Conservation (phyloP, 225 moss, liverwort and hornwort genomes). For the Thuidium tamariscinum region DNA sequence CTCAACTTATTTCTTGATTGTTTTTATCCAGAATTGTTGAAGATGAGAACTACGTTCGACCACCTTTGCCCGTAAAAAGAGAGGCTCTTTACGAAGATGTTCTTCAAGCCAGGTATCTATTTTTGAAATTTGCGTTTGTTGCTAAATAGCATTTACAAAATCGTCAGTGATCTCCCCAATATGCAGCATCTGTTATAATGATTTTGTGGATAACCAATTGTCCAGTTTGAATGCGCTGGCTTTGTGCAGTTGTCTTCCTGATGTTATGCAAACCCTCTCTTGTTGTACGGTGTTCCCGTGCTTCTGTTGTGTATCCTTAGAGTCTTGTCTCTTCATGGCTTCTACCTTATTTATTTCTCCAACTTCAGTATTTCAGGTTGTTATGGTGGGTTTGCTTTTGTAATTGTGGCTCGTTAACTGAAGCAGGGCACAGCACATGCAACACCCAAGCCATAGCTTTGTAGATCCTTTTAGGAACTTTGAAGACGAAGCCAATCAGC, state of each 20-base stretch:
- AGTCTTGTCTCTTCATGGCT: neutral
- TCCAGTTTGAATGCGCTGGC: neutral
- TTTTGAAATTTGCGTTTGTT: neutral
- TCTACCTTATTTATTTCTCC: neutral
- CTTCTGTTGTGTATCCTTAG: neutral
- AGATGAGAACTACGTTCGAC: conserved; percentile 74
- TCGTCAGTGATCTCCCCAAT: neutral
- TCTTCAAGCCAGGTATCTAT: conserved; percentile 61
- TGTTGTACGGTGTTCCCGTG: neutral
- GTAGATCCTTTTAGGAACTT: conserved; percentile 99
- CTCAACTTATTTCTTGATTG: neutral
- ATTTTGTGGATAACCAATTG: neutral
- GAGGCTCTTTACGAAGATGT: conserved; percentile 91
- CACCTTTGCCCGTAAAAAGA: conserved; percentile 88
- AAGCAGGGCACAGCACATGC: conserved; percentile 61
- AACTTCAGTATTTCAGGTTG: neutral
- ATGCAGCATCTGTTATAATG: neutral
- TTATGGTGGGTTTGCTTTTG: neutral
- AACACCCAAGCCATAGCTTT: conserved; percentile 65
- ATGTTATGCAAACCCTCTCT: neutral
- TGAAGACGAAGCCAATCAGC: conserved; percentile 92
- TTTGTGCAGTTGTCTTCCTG: neutral
- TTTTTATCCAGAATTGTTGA: conserved; percentile 15
- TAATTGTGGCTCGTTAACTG: neutral
- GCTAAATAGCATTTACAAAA: neutral